Evolutionary conservation across 108 stramenopile genomes (phyloP).

Genomic region (Schizochytrium sp.): DNA sequence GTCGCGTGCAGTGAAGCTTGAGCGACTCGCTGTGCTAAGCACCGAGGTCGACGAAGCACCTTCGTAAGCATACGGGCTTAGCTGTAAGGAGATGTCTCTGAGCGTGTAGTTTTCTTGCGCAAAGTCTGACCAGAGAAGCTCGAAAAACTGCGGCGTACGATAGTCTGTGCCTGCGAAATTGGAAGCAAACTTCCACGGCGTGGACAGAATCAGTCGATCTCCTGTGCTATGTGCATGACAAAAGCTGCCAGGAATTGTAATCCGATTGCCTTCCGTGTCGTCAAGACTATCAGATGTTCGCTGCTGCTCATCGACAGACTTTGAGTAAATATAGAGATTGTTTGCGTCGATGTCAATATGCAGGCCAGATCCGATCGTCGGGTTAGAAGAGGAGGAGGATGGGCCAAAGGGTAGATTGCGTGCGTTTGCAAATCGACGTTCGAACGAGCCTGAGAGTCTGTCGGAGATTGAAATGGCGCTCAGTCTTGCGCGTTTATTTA

Average conservation of each 20-base stretch:
- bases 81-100: too few relatives aligned
- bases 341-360: background rate
- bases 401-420: background rate
- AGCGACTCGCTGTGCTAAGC: too few relatives aligned
- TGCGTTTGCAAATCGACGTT: background rate
- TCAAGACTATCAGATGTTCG: too few relatives aligned
- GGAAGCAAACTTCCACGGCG: background rate
- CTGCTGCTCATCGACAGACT: too few relatives aligned
- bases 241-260: background rate
- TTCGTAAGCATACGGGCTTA: too few relatives aligned
- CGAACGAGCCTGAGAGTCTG: background rate
- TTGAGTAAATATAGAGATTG: too few relatives aligned
- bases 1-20: background rate
- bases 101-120: too few relatives aligned
- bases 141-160: too few relatives aligned
- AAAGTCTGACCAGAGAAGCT: too few relatives aligned
- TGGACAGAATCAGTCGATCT: background rate
- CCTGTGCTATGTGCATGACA: background rate
- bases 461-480: background rate
- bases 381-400: background rate
- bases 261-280: background rate
- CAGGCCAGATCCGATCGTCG: too few relatives aligned
- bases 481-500: too few relatives aligned
- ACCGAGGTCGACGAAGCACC: too few relatives aligned
- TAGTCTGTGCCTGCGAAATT: background rate